phyloP scores from a whole-genome alignment of 257 asterid genomes.

The Solanum piurae region DNA sequence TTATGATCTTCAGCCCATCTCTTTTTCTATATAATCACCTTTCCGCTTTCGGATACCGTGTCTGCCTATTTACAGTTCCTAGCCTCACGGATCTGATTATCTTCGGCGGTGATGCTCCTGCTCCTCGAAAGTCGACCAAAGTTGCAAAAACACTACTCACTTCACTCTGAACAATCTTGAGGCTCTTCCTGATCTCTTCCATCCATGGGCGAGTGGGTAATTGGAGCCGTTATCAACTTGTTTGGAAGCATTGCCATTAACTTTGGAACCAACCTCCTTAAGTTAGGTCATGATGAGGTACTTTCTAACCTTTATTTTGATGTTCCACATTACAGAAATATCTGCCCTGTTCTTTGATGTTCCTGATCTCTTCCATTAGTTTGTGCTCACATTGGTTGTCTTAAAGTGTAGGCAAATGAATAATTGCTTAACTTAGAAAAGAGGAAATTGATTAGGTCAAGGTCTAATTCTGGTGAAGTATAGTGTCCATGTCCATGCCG shows the following conservation, averaged over 20 bases:
- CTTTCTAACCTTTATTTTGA: neutral
- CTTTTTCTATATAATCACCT: neutral
- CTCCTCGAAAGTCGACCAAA: neutral
- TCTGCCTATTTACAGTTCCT: neutral
- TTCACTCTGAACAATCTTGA: neutral
- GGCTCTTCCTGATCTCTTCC: neutral
- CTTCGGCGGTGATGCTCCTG: neutral
- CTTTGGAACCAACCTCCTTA: constrained; percentile 93
- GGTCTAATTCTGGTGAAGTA: neutral
- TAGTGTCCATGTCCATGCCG: neutral
- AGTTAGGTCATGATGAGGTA: constrained; percentile 91
- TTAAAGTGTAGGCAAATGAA: neutral
- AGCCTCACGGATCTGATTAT: neutral
- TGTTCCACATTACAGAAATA: neutral
- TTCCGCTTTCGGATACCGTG: neutral
- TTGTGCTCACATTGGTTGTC: neutral
- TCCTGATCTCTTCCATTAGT: neutral
- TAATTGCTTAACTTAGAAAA: neutral
- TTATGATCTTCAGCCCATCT: neutral
- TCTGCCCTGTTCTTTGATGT: neutral
- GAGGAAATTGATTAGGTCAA: neutral
- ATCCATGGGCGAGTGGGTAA: constrained; percentile 89
- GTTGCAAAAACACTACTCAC: neutral
- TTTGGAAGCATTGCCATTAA: constrained; percentile 89
- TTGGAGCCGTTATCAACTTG: constrained; percentile 84